Percentiles rank a stretch among this genome's conserved stretches.
phyloP scores from a whole-genome alignment of 208 protist genomes.

The Wallacemonas sp. region DNA sequence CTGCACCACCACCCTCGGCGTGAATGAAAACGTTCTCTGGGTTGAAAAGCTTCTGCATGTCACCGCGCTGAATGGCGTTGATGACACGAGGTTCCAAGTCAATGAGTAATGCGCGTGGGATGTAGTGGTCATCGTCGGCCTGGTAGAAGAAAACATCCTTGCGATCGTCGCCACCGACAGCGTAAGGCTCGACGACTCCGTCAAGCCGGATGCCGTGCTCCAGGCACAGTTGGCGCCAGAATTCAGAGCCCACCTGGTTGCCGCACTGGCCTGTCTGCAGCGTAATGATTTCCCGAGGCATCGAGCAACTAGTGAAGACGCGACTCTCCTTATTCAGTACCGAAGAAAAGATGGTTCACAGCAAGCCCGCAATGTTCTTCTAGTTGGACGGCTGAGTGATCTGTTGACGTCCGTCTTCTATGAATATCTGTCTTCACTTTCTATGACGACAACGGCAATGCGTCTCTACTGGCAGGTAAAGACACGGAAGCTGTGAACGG shows the following conservation, averaged over 20 bases:
- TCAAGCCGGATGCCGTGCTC: constrained; percentile 98
- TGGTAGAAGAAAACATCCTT: constrained; percentile 99
- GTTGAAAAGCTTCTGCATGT: constrained; percentile 98
- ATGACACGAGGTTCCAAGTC: constrained; percentile 99
- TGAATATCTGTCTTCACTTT: too few relatives aligned
- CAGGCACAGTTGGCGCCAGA: constrained; percentile 98
- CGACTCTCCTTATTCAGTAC: neutral
- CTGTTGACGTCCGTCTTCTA: too few relatives aligned
- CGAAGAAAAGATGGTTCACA: neutral
- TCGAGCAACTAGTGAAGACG: constrained; percentile 22
- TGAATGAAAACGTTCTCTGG: constrained; percentile 99
- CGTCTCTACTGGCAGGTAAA: too few relatives aligned
- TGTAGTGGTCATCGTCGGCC: constrained; percentile 99
- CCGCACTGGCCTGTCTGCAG: constrained; percentile 99
- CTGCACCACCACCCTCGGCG: constrained; percentile 96
- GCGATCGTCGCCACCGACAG: constrained; percentile 93
- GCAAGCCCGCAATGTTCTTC: too few relatives aligned
- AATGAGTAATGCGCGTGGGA: constrained; percentile 98
- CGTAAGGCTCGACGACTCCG: constrained; percentile 95
- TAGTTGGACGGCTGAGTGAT: too few relatives aligned
- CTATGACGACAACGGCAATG: too few relatives aligned
- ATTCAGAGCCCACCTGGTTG: constrained; percentile 97
- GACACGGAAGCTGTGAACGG: too few relatives aligned
- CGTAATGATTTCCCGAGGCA: constrained; percentile 99
- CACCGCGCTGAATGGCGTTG: constrained; percentile 89